Base-by-base conservation (phyloP, 2,329 filamentous ascomycete genomes). In the Sarocladiaceae sp. region DNA sequence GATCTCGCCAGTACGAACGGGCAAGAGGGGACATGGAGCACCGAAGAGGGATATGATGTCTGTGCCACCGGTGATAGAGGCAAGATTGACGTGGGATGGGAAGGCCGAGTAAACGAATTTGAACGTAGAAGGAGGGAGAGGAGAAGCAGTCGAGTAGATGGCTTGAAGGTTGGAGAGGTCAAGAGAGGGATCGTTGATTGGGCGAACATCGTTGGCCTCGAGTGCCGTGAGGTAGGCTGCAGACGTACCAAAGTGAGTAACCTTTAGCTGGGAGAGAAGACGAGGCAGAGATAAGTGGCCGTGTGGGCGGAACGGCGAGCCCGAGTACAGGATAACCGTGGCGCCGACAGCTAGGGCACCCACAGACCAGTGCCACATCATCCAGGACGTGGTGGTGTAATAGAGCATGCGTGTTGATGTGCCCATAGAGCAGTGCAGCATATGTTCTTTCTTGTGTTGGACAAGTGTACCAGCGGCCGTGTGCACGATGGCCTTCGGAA, bases 301-400 rank as follows among this genome's bases (percentile, higher is more conserved):
- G 46, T 85, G 72, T 0, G 85, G 86, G 40, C 76, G 75, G 70
- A 97, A 97, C 0, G 93, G 93, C 0, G 88, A 95, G 39, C 93
- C 93, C 44, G 95, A 88, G 64, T 96, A 98, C 3, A 97, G 74
- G 16, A 97, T 75, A 11, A 97, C 70, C 0, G 88, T 91, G 10
- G 86, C 78, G 44, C 91, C 91, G 23, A 80, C 82, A 9, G 90
- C 86, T 3, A 97, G 79, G 5, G 83, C 88, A 1, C 88, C 91
- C 16, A 96, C 78, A 32, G 90, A 82, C 90, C 91, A 97, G 62
- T 97, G 91, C 89, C 90, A 96, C 91, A 97, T 97, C 90, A 98
- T 97, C 93, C 90, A 96, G 0, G 88, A 94, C 10, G 85, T 89
- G 3, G 90, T 96, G 1, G 89, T 95, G 67, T 90, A 96, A 68